Conservation (phyloP, 352 stramenopile genomes). For the Pythium angustatum region DNA sequence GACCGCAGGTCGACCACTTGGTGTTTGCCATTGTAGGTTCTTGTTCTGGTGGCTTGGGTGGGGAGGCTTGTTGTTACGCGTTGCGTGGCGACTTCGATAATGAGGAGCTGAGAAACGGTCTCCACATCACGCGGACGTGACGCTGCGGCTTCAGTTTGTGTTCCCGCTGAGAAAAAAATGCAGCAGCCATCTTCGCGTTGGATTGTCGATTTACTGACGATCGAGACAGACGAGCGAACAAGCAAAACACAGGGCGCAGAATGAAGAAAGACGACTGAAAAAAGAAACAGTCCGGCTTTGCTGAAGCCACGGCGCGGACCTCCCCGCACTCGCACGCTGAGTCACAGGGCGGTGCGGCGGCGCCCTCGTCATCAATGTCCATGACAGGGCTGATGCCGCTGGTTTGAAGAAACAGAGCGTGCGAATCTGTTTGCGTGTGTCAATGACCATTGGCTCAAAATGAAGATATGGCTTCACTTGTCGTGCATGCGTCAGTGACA, state of each 20-base stretch:
- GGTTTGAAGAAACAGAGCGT: conserved; percentile 15
- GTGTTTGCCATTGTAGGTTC: conserved; percentile 39
- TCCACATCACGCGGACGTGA: too few relatives aligned
- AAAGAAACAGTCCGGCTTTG: neutral
- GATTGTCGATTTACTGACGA: conserved; percentile 4
- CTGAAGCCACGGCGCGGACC: conserved; percentile 2
- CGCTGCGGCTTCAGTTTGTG: neutral
- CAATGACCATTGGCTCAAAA: conserved; percentile 4
- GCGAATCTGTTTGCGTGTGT: conserved; percentile 2
- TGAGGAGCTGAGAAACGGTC: too few relatives aligned
- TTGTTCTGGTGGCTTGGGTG: neutral
- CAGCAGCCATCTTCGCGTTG: neutral
- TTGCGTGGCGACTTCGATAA: neutral
- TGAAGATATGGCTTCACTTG: conserved; percentile 11
- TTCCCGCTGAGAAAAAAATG: conserved; percentile 13
- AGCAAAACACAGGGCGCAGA: conserved; percentile 5
- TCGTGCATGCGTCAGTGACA: neutral
- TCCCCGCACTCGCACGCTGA: too few relatives aligned
- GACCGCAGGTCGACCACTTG: conserved; percentile 56
- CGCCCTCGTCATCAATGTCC: too few relatives aligned
- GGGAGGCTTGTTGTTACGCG: neutral
- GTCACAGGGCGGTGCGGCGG: too few relatives aligned
- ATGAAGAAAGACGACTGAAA: neutral
- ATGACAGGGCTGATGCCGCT: conserved; percentile 9
- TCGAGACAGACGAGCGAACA: neutral